Evolutionary conservation across 208 protist species (phyloP), one percentile per base, ranked within the genome.

Genomic region (Crithidia bombi): DNA sequence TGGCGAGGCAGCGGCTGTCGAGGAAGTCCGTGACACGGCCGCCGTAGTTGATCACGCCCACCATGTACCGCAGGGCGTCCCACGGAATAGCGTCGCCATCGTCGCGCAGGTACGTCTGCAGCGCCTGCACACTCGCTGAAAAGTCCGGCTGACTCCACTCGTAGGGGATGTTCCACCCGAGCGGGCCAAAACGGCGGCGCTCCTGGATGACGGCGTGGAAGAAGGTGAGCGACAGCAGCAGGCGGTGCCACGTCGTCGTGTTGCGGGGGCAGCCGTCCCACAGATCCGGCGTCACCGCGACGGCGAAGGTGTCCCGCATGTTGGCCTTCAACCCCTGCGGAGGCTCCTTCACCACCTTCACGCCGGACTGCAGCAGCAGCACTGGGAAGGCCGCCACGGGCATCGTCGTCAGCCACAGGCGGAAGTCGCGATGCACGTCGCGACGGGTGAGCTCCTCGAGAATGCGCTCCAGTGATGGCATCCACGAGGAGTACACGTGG

Each of bases 331-430:
- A 64, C 36, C 97, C 97, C 69, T 96, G 97, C 28, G 98, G 98
- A 11, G 98, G 96, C 79, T 99, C 98, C 79, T 98, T 98, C 26
- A 98, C 97, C 55, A 99, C 82, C 83, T 99, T 99, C 68, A 98
- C 87, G 70, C 96, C 93, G 44, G 88, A 93, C 79, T 98, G 96
- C 47, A 99, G 88, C 28, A 99, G 87, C 63, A 96, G 73, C 46
- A 97, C 90, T 3, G 98, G 98, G 82, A 99, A 99, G 55, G 62
- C 73, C 1, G 74, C 30, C 4, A 90, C 89, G 35, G 98, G 97
- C 94, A 98, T 98, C 43, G 96, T 98, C 36, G 97, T 98, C 52
- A 99, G 89, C 96, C 97, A 98, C 52, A 99, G 85, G 30, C 98
- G 80, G 82, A 98, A 99, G 69, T 97, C 87, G 28, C 75, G 84